These are phyloP conservation scores for Vanilla planifolia DNA, from an alignment of 106 monocot genomes.

Conservation along the genomic window DNA sequence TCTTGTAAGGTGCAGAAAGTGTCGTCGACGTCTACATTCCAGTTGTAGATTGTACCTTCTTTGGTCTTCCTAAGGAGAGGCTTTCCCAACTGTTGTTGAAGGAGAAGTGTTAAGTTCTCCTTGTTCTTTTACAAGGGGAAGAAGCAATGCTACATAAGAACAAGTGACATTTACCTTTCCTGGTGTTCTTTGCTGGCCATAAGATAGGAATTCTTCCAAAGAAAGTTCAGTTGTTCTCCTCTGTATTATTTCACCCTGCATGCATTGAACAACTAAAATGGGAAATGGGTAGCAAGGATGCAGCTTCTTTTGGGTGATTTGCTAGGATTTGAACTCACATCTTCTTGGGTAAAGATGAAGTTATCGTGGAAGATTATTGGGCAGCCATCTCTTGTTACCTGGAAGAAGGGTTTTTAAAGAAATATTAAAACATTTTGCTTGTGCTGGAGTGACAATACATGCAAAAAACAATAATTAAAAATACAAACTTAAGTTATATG, in stretches of 20 bases:
- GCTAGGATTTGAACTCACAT: conserved; percentile 31
- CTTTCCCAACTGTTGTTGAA: conserved; percentile 41
- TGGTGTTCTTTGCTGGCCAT: conserved; percentile 41
- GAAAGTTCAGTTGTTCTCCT: conserved; percentile 38
- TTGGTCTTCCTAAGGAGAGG: conserved; percentile 47
- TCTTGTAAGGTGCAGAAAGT: conserved; percentile 65
- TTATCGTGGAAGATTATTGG: conserved; percentile 77
- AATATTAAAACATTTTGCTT: no score
- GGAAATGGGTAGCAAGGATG: no score
- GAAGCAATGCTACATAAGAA: no score
- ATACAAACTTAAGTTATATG: no score
- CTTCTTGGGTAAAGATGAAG: conserved; percentile 50
- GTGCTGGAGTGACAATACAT: no score
- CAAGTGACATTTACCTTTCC: conserved; percentile 16
- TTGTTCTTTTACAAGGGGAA: no score
- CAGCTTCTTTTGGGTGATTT: no score
- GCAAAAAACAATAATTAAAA: no score
- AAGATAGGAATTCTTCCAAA: conserved; percentile 37
- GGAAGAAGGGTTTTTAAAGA: no score
- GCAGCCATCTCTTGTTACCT: conserved; percentile 68
- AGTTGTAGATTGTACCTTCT: conserved; percentile 47
- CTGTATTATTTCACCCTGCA: conserved; percentile 39
- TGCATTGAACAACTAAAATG: no score
- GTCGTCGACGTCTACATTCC: conserved; percentile 59
- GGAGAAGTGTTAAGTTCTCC: no score